Base-by-base conservation (phyloP, 306 rosid species). In the Cucurbita maxima region DNA sequence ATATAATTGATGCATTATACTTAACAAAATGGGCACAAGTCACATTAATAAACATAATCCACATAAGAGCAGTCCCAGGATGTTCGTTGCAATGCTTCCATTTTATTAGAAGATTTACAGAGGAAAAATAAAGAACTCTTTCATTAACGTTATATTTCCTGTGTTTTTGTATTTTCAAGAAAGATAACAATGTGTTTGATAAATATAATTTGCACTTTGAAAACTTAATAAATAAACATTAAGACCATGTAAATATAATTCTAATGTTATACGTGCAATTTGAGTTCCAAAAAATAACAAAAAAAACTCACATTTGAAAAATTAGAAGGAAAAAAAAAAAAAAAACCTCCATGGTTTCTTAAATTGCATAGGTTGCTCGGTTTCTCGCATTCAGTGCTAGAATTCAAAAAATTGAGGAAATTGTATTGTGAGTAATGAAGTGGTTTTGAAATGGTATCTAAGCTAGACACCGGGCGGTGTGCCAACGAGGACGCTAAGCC, bases 271-370 rank as follows among this genome's bases (percentile, higher is more conserved):
- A 51, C 6, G 5, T 14, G 19, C 18, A 14, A 14, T 3, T 51
- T 14, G 18, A 14, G 55, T 51, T 22, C 25, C 25, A 22, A 51
- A 51, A 8, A 54, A 18, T 19, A 54, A 54, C 11, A n/a, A n/a
- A 54, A 8, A 54, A 54, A 7, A 54, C 30, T 18, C 8, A 18
- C 30, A 18, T 54, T 54, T n/a, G n/a, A n/a, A 53, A 53, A n/a
- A 3, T 53, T n/a, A 53, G 58, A 53, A 53, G 7, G 6, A n/a
- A 53, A n/a, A 22, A 22, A 22, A 22, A n/a, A n/a, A n/a, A n/a
- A n/a, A n/a, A n/a, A n/a, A n/a, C 87, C 85, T 72, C 53, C 37
- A 38, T 4, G 54, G 19, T 76, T 76, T 67, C 62, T 36, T 56
- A 9, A 50, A 48, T 61, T 58, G 11, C 71, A 74, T 45, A 18